Evolutionary conservation across 225 moss, liverwort and hornwort species (phyloP).

Genomic region (Thuidium tamariscinum): DNA sequence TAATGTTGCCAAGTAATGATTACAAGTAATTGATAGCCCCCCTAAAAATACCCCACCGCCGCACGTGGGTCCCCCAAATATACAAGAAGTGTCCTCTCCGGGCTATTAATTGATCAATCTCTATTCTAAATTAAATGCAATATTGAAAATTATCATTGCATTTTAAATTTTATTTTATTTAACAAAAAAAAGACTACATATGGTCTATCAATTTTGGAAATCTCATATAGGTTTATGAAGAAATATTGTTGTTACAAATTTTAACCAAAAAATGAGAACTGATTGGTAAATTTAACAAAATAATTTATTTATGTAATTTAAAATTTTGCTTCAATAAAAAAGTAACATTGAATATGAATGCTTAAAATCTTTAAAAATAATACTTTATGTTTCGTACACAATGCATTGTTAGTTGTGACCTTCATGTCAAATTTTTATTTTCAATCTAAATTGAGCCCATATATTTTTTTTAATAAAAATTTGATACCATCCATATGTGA

Average conservation of each 20-base stretch:
- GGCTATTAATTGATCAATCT: fast-evolving
- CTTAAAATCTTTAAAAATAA: background rate
- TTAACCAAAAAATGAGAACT: background rate
- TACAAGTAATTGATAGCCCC: too few relatives aligned
- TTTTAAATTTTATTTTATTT: background rate
- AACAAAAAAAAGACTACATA: fast-evolving
- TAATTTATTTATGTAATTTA: too few relatives aligned
- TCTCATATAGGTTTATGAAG: background rate
- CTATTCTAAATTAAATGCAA: background rate
- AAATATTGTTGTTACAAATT: background rate
- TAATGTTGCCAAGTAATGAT: too few relatives aligned
- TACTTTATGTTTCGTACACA: background rate
- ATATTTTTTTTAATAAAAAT: background rate
- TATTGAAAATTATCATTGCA: background rate
- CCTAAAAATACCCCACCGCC: too few relatives aligned
- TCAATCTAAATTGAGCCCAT: background rate
- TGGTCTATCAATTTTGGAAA: background rate
- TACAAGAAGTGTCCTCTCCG: too few relatives aligned
- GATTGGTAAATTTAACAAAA: background rate
- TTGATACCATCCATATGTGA: background rate
- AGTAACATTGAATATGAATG: background rate
- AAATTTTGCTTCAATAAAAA: background rate
- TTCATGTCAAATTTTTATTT: background rate
- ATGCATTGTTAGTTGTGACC: background rate
- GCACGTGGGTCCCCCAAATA: too few relatives aligned